Base-by-base conservation (phyloP, 139 green algal genomes). In the Auxenochlorella pyrenoidosa region DNA sequence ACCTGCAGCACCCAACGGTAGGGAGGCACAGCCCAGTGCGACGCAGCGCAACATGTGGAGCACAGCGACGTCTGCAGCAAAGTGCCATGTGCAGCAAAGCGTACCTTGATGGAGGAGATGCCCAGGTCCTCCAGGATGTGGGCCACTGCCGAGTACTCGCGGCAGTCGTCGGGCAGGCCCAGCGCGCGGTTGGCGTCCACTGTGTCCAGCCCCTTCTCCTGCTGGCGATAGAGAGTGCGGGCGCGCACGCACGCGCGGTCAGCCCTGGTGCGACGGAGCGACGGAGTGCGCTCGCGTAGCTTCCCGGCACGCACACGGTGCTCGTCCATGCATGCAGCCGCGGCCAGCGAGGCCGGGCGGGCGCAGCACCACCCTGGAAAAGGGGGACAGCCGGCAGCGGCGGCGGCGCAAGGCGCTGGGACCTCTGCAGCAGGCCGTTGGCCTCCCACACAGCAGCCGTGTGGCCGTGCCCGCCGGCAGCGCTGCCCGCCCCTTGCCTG, bases 121-220 rank as follows among this genome's bases (percentile, higher is more conserved):
- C 88, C 85, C 78, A 99, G 82, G 71, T 98, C 94, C 3, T 60
- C n/a, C 26, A 99, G 93, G 82, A 99, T 99, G 91, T 97, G 97
- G 34, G 34, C 36, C 44, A 99, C 97, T 13, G 93, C 93, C 5
- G 92, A 96, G 93, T 99, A 99, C 90, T 99, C 97, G 4, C 97
- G 87, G 88, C 94, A 97, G 89, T 99, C 97, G 83, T 98, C 96
- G 26, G 97, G 97, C 58, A 98, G 91, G 1, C 97, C 97, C 41
- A 99, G 92, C 13, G 95, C 95, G 3, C 96, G 83, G 91, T 99
- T 99, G 66, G 97, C 97, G 88, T 99, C 97, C 34, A 99, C 97
- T 0, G 97, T 99, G 91, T 99, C 97, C 32, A 97, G 82, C 12
- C 97, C 97, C 87, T 96, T 88, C 88, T 98, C 96, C 95, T 98